These are phyloP conservation scores for Phellinidium pouzarii DNA, from an alignment of 1,284 basidiomycete genomes.

Conservation along the genomic window DNA sequence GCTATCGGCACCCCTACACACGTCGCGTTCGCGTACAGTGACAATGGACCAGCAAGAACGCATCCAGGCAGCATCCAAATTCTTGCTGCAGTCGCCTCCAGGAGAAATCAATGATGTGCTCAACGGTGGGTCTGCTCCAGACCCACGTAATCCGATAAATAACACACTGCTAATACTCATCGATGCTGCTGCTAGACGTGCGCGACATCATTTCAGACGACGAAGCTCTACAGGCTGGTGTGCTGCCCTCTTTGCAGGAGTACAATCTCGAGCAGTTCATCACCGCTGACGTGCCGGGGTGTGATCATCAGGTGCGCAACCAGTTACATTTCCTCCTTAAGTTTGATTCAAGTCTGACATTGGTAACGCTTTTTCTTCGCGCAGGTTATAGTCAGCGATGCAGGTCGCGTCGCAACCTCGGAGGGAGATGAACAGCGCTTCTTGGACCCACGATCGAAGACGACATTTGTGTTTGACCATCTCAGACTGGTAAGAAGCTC, in stretches of 20 bases:
- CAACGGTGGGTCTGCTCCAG: slow-evolving; percentile 51
- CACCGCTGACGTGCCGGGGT: slow-evolving; percentile 72
- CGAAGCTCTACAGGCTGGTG: slow-evolving; percentile 66
- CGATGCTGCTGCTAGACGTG: slow-evolving; percentile 53
- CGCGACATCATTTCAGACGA: slow-evolving; percentile 85
- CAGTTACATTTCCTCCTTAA: not conserved
- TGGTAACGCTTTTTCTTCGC: not conserved
- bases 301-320: slow-evolving; percentile 56
- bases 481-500: slow-evolving; percentile 54
- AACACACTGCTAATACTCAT: slow-evolving; percentile 10
- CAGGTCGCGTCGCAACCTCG: slow-evolving; percentile 39
- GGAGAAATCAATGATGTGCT: slow-evolving; percentile 95
- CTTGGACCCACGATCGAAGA: slow-evolving; percentile 73
- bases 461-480: slow-evolving; percentile 78
- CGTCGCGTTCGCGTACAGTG: not conserved
- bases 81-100: slow-evolving; percentile 85
- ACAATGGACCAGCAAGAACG: slow-evolving; percentile 55
- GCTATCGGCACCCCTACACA: not conserved
- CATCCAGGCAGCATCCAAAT: slow-evolving; percentile 64
- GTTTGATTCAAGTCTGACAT: slow-evolving; percentile 12
- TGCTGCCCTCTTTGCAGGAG: slow-evolving; percentile 68
- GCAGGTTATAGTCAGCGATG: slow-evolving; percentile 73
- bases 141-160: slow-evolving; percentile 13
- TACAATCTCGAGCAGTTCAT: slow-evolving; percentile 86
- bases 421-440: slow-evolving; percentile 57